Percentiles rank a stretch among this genome's conserved stretches.
These are phyloP conservation scores for Biscogniauxia sp. DNA, from an alignment of 2,329 filamentous ascomycete genomes.

Conservation along the genomic window DNA sequence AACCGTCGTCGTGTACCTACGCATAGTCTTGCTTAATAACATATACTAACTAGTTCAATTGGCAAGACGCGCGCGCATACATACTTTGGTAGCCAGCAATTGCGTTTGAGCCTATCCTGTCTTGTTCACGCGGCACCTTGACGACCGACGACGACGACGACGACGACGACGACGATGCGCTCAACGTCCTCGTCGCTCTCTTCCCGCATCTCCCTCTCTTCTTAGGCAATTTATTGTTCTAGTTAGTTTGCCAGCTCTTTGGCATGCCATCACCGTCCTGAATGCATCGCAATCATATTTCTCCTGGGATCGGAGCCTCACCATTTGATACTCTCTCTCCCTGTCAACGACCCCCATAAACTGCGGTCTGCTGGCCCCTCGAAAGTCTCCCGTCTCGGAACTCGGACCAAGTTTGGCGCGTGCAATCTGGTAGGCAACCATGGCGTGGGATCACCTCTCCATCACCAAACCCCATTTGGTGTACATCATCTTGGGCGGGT, in stretches of 20 bases:
- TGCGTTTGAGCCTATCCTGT: background rate
- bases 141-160: background rate
- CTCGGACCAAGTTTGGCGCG: conserved; percentile 7
- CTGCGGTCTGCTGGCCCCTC: conserved; percentile 6
- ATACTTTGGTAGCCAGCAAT: background rate
- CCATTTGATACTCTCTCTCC: conserved; percentile 22
- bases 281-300: conserved; percentile 32
- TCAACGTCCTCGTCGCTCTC: background rate
- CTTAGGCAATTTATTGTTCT: background rate
- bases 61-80: conserved; percentile 1
- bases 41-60: conserved; percentile 1
- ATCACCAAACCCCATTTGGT: conserved; percentile 96
- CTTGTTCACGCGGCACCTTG: background rate
- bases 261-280: conserved; percentile 27
- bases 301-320: conserved; percentile 21
- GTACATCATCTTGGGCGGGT: conserved; percentile 96
- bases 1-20: background rate
- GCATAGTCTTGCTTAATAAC: background rate
- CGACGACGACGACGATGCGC: background rate
- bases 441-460: conserved; percentile 78
- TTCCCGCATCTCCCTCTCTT: background rate
- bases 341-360: conserved; percentile 26
- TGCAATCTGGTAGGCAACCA: conserved; percentile 35
- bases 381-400: conserved; percentile 3
- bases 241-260: conserved; percentile 21